phyloP scores from a whole-genome alignment of 2,329 filamentous ascomycete genomes.

The Diaporthe destruens region DNA sequence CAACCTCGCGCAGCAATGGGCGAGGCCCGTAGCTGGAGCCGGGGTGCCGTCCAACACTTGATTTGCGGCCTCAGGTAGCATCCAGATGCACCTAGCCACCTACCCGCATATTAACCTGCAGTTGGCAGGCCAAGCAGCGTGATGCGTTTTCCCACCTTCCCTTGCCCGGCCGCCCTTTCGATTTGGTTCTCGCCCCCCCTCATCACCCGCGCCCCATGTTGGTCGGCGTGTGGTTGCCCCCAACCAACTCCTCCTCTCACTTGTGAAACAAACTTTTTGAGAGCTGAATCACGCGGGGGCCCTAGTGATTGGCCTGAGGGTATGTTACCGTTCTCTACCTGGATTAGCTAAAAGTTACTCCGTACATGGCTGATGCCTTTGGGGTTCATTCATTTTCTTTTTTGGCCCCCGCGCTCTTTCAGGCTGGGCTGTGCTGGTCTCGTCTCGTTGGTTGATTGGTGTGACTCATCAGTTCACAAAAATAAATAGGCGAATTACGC shows the following conservation, averaged over 20 bases:
- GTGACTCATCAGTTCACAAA: conserved; percentile 28
- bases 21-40: conserved; percentile 2
- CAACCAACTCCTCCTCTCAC: background rate
- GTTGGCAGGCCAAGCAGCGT: conserved; percentile 17
- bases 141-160: background rate
- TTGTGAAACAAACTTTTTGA: conserved; percentile 30
- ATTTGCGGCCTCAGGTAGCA: conserved; percentile 25
- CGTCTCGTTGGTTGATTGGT: background rate
- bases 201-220: conserved; percentile 11
- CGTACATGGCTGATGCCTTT: background rate
- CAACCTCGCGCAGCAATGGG: conserved; percentile 13
- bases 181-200: background rate
- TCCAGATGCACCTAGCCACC: conserved; percentile 34
- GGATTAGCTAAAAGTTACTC: conserved; percentile 8
- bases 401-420: conserved; percentile 1
- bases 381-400: background rate
- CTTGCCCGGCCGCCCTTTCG: too few relatives aligned
- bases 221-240: conserved; percentile 9
- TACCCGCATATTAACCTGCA: conserved; percentile 33
- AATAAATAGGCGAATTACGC: conserved; percentile 19
- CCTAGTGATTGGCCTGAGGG: conserved; percentile 13
- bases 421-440: background rate
- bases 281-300: conserved; percentile 13
- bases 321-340: background rate
- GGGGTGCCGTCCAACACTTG: background rate